Base-by-base conservation (phyloP, 805 yeast species). In the Metschnikowia proteae region DNA sequence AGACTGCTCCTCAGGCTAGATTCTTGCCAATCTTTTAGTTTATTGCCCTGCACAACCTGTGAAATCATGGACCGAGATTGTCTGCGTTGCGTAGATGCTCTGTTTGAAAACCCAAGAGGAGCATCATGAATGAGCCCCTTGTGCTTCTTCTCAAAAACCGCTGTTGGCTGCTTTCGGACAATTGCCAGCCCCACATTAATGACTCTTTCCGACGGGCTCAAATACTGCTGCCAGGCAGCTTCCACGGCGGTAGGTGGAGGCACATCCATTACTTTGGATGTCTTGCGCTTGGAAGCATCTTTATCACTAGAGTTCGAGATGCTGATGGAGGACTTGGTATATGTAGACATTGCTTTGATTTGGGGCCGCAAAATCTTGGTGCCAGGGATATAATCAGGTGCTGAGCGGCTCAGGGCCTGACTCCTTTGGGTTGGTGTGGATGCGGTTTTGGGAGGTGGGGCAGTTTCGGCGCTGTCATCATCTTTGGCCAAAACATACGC, bases 151-250 rank as follows among this genome's bases (percentile, higher is more conserved):
- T 84, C 88, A 53, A 86, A 75, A 0, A 51, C 41, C 5, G 76
- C 82, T 0, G 81, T 77, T 2, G 69, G 60, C 6, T 76, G 67
- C 44, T 70, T 65, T 5, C 71, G 64, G 1, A 79, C 77, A 34
- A 70, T 50, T 6, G 54, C 60, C 48, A 41, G 52, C 2, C 60
- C 60, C 23, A 57, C 58, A 32, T 56, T 49, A 6, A 55, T 47
- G 7, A 85, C 74, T 48, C 89, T 70, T 58, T 86, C 94, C 44
- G 82, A 82, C 1, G 73, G 65, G 57, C 77, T 79, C 52, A 86
- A 64, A 57, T 69, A 82, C 35, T 72, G 69, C 5, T 72, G 71
- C 86, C 88, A 85, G 13, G 81, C 79, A 36, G 75, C 61, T 59
- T 85, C 90, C 6, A 81, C 56, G 11, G 78, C 70, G 1, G 79